A percentile compares a stretch with the other conserved stretches of the same genome.
phyloP scores from a whole-genome alignment of 2,329 filamentous ascomycete species.

The Phymatotrichopsis omnivora region DNA sequence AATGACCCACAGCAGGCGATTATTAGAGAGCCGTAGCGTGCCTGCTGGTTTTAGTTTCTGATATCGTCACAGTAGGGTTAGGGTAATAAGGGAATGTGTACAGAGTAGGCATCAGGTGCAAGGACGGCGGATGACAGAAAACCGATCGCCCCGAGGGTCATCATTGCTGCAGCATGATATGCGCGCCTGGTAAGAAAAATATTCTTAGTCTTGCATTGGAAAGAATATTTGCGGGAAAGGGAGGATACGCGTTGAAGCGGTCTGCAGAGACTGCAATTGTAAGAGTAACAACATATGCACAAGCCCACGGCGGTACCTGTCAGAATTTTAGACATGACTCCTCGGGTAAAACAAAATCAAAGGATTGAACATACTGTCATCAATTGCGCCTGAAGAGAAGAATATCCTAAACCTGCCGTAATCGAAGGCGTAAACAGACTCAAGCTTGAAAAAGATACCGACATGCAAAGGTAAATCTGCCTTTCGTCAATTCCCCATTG shows the following conservation, averaged over 20 bases:
- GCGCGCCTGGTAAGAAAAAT: too few relatives aligned
- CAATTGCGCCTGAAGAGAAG: slow-evolving; percentile 51
- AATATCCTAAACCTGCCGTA: slow-evolving; percentile 46
- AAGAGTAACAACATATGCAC: slow-evolving; percentile 46
- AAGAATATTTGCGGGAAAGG: too few relatives aligned
- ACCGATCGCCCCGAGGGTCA: slow-evolving; percentile 44
- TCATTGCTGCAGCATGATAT: slow-evolving; percentile 42
- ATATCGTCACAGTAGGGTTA: too few relatives aligned
- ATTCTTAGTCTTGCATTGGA: too few relatives aligned
- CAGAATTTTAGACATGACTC: too few relatives aligned
- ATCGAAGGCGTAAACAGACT: slow-evolving; percentile 55
- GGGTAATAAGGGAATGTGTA: too few relatives aligned
- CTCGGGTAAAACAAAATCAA: too few relatives aligned
- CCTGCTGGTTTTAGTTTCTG: too few relatives aligned
- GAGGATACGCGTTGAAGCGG: slow-evolving; percentile 49
- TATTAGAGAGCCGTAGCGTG: slow-evolving; percentile 60
- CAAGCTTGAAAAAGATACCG: slow-evolving; percentile 49
- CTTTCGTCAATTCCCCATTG: too few relatives aligned
- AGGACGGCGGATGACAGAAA: slow-evolving; percentile 56
- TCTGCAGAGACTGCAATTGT: slow-evolving; percentile 52
- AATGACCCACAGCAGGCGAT: slow-evolving; percentile 58
- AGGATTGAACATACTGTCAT: too few relatives aligned
- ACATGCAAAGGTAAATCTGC: slow-evolving; percentile 44
- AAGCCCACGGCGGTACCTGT: slow-evolving; percentile 56
- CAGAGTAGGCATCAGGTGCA: slow-evolving; percentile 49